Conservation (phyloP, 1,284 basidiomycete species). For the Boletus albobrunnescens region DNA sequence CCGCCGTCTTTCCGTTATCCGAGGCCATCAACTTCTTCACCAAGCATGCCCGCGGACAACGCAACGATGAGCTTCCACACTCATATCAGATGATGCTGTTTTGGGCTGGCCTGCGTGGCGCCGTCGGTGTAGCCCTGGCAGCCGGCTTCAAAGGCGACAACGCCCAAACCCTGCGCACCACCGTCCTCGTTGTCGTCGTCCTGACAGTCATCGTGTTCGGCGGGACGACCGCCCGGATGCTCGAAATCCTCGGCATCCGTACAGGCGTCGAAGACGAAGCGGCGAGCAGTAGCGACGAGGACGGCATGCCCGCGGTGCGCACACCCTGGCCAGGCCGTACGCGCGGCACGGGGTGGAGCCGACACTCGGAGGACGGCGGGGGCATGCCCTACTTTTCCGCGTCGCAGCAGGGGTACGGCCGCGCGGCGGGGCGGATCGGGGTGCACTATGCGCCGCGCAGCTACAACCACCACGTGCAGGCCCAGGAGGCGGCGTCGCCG, state of each 20-base stretch:
- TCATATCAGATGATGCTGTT: slow-evolving; percentile 99
- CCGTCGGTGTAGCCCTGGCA: slow-evolving; percentile 94
- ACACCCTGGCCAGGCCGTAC: slow-evolving; percentile 23
- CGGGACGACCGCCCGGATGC: slow-evolving; percentile 94
- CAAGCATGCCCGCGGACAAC: slow-evolving; percentile 75
- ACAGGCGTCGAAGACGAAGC: slow-evolving; percentile 95
- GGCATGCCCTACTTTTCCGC: slow-evolving; percentile 34
- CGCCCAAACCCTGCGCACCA: slow-evolving; percentile 87
- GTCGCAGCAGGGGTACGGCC: slow-evolving; percentile 34
- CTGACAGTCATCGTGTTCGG: slow-evolving; percentile 94
- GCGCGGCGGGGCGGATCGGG: slow-evolving; percentile 44
- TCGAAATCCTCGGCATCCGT: slow-evolving; percentile 94
- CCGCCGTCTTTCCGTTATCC: slow-evolving; percentile 95
- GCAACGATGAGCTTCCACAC: slow-evolving; percentile 85
- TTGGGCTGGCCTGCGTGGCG: slow-evolving; percentile 96
- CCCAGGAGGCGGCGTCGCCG: slow-evolving; percentile 30
- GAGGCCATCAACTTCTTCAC: slow-evolving; percentile 93
- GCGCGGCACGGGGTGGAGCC: slow-evolving; percentile 36
- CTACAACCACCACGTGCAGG: slow-evolving; percentile 60
- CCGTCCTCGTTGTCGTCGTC: slow-evolving; percentile 94
- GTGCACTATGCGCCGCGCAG: slow-evolving; percentile 46
- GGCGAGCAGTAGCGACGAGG: slow-evolving; percentile 77
- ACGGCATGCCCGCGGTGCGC: no score
- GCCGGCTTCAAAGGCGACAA: slow-evolving; percentile 93
- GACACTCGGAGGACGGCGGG: slow-evolving; percentile 43